Conservation (phyloP, 2,329 filamentous ascomycete species). For the Pseudogymnoascus sp. region DNA sequence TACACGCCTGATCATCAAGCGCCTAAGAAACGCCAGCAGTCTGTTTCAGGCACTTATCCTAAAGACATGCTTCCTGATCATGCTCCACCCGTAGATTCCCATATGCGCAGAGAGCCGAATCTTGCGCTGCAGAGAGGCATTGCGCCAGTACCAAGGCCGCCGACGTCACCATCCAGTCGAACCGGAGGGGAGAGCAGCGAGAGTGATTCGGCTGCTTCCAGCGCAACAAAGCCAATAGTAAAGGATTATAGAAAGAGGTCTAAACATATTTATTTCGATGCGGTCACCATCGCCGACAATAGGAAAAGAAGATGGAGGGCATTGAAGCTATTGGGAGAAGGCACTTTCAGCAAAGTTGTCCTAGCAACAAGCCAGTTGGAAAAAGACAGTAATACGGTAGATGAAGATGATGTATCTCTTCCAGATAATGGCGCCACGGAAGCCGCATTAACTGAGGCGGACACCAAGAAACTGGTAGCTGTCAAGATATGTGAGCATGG, state of each 20-base stretch:
- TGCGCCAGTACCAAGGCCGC: conserved; percentile 53
- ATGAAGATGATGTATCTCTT: conserved; percentile 30
- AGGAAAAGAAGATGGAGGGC: conserved; percentile 74
- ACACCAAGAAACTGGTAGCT: conserved; percentile 79
- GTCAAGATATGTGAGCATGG: conserved; percentile 95
- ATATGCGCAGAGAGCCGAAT: conserved; percentile 70
- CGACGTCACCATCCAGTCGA: conserved; percentile 78
- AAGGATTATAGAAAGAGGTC: conserved; percentile 30
- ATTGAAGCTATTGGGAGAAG: conserved; percentile 76
- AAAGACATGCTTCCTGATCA: conserved; percentile 38
- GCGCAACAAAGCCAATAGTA: conserved; percentile 30
- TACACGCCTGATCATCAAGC: conserved; percentile 70
- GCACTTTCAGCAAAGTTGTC: conserved; percentile 92
- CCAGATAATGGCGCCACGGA: conserved; percentile 30
- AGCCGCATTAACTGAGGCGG: conserved; percentile 21
- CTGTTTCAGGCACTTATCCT: conserved; percentile 58
- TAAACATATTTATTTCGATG: conserved; percentile 60
- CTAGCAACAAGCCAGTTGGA: conserved; percentile 74
- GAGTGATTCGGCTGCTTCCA: conserved; percentile 42
- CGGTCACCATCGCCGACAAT: conserved; percentile 57
- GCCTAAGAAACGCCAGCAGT: conserved; percentile 62
- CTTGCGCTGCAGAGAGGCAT: conserved; percentile 74
- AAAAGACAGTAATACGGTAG: conserved; percentile 39
- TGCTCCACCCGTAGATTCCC: conserved; percentile 43
- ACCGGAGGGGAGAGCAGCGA: conserved; percentile 47